Base-by-base conservation (phyloP, 2,329 filamentous ascomycete genomes). In the Ceratocystis cubensis region DNA sequence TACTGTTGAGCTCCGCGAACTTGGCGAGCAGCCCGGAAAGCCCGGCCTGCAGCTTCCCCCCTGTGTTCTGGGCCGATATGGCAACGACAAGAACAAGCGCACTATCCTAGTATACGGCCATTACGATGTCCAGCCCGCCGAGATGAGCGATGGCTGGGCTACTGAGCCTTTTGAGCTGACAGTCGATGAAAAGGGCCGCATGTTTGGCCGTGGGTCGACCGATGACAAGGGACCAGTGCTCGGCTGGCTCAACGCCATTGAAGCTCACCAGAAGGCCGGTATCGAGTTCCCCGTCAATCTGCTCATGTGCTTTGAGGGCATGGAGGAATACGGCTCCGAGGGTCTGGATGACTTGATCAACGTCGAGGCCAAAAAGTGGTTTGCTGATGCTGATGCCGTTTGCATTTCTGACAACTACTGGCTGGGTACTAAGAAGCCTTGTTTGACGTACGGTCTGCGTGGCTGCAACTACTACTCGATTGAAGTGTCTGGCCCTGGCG, bases 341-440 rank as follows among this genome's bases (percentile, higher is more conserved):
- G 94, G 94, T 46, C 82, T 99, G 66, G 94, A 99, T 73, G 93
- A 96, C 72, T 88, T 97, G 71, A 96, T 99, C 77, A 82, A 88
- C 71, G 87, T 84, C 61, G 94, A 99, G 79, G 91, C 88, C 71
- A 91, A 95, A 79, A 88, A 89, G 72, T 97, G 87, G 81, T 99
- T 99, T 80, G 91, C 91, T 73, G 93, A 96, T 72, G 86, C 91
- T 45, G 94, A 99, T 71, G 94, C 92, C 5, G 91, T 97, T 69
- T 99, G 94, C 79, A 99, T 99, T 75, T 96, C 91, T 61, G 94
- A 99, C 78, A 99, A 99, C 83, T 99, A 99, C 85, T 99, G 94
- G 94, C 86, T 99, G 50, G 94, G 94, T 68, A 97, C 94, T 5
- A 91, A 97, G 82, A 96, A 96, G 83, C 94, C 94, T 13, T 99